Base-by-base conservation (phyloP, 202 grass and related monocot genomes). In the Schoenoplectus triqueter region DNA sequence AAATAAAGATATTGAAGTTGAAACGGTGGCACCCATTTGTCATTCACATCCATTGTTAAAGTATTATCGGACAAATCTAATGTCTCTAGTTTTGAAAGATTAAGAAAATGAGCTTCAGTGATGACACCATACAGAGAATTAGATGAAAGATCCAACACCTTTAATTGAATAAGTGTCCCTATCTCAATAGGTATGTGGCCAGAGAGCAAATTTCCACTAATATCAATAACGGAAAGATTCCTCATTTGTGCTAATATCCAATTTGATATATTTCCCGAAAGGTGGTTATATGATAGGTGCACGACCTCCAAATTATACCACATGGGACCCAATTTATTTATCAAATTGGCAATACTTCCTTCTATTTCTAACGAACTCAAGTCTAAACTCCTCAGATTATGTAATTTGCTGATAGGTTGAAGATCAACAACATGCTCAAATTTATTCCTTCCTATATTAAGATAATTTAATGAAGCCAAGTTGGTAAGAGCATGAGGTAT, bases 1-100 rank as follows among this genome's bases (percentile, higher is more conserved):
- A 86, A 73, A 15, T 2, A 0, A 10, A 85, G 54, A 55, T 4
- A 0, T 0, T 10, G 0, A 1, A 93, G 51, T 18, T 78, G 86
- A 44, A 85, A 89, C 5, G 82, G 78, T 4, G 82, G 70, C 2
- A 42, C 2, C 85, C 82, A 81, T 7, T 47, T 6, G 0, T 65
- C 8, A 18, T 15, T 69, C 0, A 46, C 10, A 44, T 46, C 44
- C 67, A 71, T 6, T 55, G 10, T 2, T 55, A 55, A 55, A 7
- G 10, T 55, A 10, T 55, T 55, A 55, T 10, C 10, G 10, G 67
- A 71, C 22, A 71, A 45, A 46, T 5, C 17, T 42, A 71, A 14
- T 3, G 2, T 4, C 3, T 71, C 3, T 71, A 42, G 4, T 44
- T 71, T 71, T 42, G n/a, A 63, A 63, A 63, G 60, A 5, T 63